A percentile compares a stretch with the other conserved stretches of the same genome.
These are phyloP conservation scores for Fragaria nilgerrensis DNA, from an alignment of 306 rosid genomes.

Conservation along the genomic window DNA sequence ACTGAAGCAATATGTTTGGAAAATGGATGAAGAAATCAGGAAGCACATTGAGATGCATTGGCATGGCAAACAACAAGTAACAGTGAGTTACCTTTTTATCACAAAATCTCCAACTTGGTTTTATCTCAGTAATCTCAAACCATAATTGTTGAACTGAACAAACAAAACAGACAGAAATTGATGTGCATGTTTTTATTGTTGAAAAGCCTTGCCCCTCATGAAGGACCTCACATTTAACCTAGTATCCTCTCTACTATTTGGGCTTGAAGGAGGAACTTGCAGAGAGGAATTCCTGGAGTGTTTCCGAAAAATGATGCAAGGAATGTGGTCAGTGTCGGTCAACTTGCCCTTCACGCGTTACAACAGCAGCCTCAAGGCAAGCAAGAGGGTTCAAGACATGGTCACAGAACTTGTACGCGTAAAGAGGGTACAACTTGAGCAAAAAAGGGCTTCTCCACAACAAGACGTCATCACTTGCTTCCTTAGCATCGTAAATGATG, in stretches of 20 bases:
- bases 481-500: too few relatives aligned
- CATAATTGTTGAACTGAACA: background rate
- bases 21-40: slow-evolving; percentile 59
- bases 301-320: slow-evolving; percentile 48
- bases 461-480: too few relatives aligned
- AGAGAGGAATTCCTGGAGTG: slow-evolving; percentile 40
- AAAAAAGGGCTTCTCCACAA: too few relatives aligned
- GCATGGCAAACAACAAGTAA: slow-evolving; percentile 37
- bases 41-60: slow-evolving; percentile 62
- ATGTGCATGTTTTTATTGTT: background rate
- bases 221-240: slow-evolving; percentile 73
- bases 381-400: slow-evolving; percentile 35
- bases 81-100: too few relatives aligned
- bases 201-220: slow-evolving; percentile 63
- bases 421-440: too few relatives aligned
- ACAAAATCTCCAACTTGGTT: background rate
- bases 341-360: slow-evolving; percentile 68
- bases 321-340: slow-evolving; percentile 62
- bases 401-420: too few relatives aligned
- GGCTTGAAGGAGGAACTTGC: slow-evolving; percentile 57
- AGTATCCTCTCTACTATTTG: slow-evolving; percentile 56
- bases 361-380: slow-evolving; percentile 18
- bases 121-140: background rate
- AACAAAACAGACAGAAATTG: background rate
- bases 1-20: slow-evolving; percentile 56